Evolutionary conservation across 2,329 filamentous ascomycete species (phyloP).

Genomic region (Talaromyces rugulosus): DNA sequence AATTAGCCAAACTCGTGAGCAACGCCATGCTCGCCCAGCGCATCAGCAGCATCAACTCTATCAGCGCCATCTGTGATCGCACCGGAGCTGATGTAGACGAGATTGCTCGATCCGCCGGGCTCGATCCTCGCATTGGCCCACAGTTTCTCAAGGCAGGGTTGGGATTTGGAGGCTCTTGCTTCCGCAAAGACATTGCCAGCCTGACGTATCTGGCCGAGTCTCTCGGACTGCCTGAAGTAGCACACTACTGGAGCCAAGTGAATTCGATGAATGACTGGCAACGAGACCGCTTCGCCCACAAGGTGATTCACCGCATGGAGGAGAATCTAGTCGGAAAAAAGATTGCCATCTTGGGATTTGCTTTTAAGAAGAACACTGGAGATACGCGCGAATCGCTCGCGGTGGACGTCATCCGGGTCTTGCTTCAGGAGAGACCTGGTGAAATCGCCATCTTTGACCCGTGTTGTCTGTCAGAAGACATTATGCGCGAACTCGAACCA

Average conservation of each 20-base stretch:
- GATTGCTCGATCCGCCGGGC: slow-evolving; percentile 62
- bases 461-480: slow-evolving; percentile 36
- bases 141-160: slow-evolving; percentile 71
- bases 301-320: slow-evolving; percentile 63
- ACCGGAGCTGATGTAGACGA: slow-evolving; percentile 73
- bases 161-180: slow-evolving; percentile 76
- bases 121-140: slow-evolving; percentile 67
- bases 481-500: slow-evolving; percentile 36
- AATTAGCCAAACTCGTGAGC: slow-evolving; percentile 72
- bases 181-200: slow-evolving; percentile 74
- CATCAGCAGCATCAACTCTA: slow-evolving; percentile 75
- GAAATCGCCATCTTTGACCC: slow-evolving; percentile 69
- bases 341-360: slow-evolving; percentile 67
- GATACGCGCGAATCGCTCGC: slow-evolving; percentile 70
- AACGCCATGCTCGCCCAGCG: slow-evolving; percentile 78
- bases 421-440: slow-evolving; percentile 60
- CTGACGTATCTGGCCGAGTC: slow-evolving; percentile 70
- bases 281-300: slow-evolving; percentile 62
- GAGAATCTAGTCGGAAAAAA: slow-evolving; percentile 68
- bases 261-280: slow-evolving; percentile 74
- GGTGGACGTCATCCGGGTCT: slow-evolving; percentile 61
- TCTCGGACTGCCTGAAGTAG: slow-evolving; percentile 66
- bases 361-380: slow-evolving; percentile 75
- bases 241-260: slow-evolving; percentile 70
- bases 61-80: slow-evolving; percentile 74